Percentiles rank a stretch among this genome's conserved stretches.
Conservation (phyloP, 768 basidiomycete genomes). For the Hebeloma cylindrosporum region DNA sequence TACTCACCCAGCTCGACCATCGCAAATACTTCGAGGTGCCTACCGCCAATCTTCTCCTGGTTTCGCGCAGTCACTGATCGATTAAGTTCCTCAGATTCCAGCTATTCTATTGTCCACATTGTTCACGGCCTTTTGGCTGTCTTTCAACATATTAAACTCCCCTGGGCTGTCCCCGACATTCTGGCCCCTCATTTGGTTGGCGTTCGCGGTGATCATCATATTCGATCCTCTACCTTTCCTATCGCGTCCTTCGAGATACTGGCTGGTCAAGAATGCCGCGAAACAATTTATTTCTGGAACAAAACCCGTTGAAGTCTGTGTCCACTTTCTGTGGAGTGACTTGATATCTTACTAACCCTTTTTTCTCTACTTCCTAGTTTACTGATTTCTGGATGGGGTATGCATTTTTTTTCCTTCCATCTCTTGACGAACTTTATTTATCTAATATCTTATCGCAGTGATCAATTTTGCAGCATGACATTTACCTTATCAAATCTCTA, state of each 20-base stretch:
- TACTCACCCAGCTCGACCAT: slow-evolving; percentile 70
- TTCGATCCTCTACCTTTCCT: slow-evolving; percentile 76
- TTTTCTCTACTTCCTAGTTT: slow-evolving; percentile 46
- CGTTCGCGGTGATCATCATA: slow-evolving; percentile 54
- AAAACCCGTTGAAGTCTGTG: slow-evolving; percentile 69
- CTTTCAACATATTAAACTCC: slow-evolving; percentile 64
- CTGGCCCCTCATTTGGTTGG: slow-evolving; percentile 86
- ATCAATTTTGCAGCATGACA: slow-evolving; percentile 78
- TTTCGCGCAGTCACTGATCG: not conserved
- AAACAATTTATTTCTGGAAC: slow-evolving; percentile 69
- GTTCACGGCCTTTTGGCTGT: slow-evolving; percentile 81
- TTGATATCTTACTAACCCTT: slow-evolving; percentile 2
- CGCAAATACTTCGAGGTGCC: slow-evolving; percentile 66
- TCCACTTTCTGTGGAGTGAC: not conserved
- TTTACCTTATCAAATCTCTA: slow-evolving; percentile 76
- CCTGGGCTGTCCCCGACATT: slow-evolving; percentile 58
- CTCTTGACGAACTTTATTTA: not conserved
- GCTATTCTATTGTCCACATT: slow-evolving; percentile 75
- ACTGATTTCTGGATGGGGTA: slow-evolving; percentile 90
- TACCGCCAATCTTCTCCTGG: slow-evolving; percentile 1
- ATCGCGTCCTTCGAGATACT: slow-evolving; percentile 68
- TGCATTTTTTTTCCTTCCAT: slow-evolving; percentile 21
- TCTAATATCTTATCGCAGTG: slow-evolving; percentile 41
- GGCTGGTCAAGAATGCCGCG: slow-evolving; percentile 68
- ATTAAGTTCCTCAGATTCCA: slow-evolving; percentile 55